A percentile compares a stretch with the other conserved stretches of the same genome.
Evolutionary conservation across 331 rosid genomes (phyloP).

Genomic region (Phaseolus coccineus): DNA sequence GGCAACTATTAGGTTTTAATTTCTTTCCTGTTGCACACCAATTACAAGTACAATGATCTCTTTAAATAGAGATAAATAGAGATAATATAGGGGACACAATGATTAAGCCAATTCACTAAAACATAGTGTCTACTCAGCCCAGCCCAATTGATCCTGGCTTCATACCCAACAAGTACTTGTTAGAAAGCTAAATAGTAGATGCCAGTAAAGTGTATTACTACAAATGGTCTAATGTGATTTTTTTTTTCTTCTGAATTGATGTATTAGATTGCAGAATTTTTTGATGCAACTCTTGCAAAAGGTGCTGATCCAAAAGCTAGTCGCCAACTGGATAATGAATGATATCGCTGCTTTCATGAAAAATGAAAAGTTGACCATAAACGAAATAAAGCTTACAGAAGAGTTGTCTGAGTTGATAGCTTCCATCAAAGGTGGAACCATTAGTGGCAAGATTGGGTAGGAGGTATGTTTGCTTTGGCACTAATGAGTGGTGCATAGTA

Average conservation of each 20-base stretch:
- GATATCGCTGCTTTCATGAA: slow-evolving; percentile 91
- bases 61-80: too few relatives aligned
- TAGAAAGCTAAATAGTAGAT: slow-evolving; percentile 8
- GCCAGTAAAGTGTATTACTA: slow-evolving; percentile 16
- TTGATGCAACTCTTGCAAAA: slow-evolving; percentile 77
- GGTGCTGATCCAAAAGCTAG: slow-evolving; percentile 85
- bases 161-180: too few relatives aligned
- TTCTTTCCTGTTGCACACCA: too few relatives aligned
- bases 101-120: too few relatives aligned
- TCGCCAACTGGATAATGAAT: slow-evolving; percentile 94
- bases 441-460: slow-evolving; percentile 96
- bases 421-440: slow-evolving; percentile 73
- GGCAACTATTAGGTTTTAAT: too few relatives aligned
- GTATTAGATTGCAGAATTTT: slow-evolving; percentile 77
- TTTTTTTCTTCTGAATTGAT: slow-evolving; percentile 49
- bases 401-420: slow-evolving; percentile 87
- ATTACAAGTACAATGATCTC: too few relatives aligned
- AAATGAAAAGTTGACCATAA: slow-evolving; percentile 79
- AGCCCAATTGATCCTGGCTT: too few relatives aligned
- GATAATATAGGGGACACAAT: too few relatives aligned
- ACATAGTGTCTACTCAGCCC: too few relatives aligned
- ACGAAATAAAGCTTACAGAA: slow-evolving; percentile 74
- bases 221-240: slow-evolving; percentile 40
- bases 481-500: slow-evolving; percentile 13
- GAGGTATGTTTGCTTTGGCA: slow-evolving; percentile 60